Conservation (phyloP, 2,329 filamentous ascomycete genomes). For the Colletotrichum filicis region DNA sequence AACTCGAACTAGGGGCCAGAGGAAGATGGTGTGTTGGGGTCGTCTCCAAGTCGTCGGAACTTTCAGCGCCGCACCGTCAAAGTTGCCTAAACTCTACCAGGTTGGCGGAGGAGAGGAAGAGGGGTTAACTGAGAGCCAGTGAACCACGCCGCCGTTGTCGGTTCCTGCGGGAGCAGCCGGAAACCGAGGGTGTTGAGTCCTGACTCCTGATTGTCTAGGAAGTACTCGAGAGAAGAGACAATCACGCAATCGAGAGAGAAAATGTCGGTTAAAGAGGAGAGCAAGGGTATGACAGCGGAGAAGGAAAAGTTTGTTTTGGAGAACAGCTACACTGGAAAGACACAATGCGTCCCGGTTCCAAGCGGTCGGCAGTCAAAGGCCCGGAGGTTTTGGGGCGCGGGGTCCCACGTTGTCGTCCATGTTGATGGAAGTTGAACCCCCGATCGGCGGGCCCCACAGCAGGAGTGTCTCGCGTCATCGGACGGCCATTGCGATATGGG, state of each 20-base stretch:
- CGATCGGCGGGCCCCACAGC: conserved; percentile 5
- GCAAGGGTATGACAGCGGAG: not conserved
- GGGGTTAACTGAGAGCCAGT: not conserved
- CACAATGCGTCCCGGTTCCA: not conserved
- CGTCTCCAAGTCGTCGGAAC: conserved; percentile 6
- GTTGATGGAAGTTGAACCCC: not conserved
- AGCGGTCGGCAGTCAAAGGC: not conserved
- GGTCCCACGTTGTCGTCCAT: not conserved
- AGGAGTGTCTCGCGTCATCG: conserved; percentile 33
- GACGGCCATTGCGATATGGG: conserved; percentile 34
- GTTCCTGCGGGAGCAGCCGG: not conserved
- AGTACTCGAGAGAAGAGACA: not conserved
- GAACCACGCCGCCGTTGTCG: not conserved
- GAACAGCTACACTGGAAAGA: not conserved
- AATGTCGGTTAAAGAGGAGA: not conserved
- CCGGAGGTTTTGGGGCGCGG: conserved; percentile 5
- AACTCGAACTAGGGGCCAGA: not conserved
- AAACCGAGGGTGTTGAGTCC: not conserved
- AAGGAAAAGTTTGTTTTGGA: not conserved
- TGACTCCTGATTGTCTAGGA: no score
- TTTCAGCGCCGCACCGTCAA: not conserved
- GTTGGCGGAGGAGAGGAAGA: not conserved
- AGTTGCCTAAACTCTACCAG: not conserved
- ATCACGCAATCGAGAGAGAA: not conserved
- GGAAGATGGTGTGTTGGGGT: conserved; percentile 8